Conservation (phyloP, 345 rosid genomes). For the Reutealis trisperma region DNA sequence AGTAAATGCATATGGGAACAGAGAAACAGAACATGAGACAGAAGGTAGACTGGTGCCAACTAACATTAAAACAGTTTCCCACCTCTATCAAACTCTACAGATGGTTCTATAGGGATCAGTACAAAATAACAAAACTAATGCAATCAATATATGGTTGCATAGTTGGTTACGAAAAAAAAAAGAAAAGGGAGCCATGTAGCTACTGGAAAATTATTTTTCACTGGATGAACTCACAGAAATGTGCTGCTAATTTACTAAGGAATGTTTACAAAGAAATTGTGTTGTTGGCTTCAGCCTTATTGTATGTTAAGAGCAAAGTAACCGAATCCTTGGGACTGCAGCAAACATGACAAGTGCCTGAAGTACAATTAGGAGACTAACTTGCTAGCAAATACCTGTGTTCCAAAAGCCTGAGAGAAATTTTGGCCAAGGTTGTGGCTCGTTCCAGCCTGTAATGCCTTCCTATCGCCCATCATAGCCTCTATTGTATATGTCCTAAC, state of each 20-base stretch:
- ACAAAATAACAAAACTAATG: background rate
- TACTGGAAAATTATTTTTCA: background rate
- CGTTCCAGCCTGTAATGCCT: conserved; percentile 93
- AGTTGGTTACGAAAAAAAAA: background rate
- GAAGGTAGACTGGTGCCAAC: background rate
- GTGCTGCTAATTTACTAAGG: background rate
- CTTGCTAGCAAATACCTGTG: conserved; percentile 49
- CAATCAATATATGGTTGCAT: background rate
- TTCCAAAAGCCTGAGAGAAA: conserved; percentile 87
- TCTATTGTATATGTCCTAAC: conserved; percentile 85
- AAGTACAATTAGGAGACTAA: background rate
- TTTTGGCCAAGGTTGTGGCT: conserved; percentile 94
- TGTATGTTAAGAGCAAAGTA: background rate
- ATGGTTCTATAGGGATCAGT: background rate
- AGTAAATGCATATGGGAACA: background rate
- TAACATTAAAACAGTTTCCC: background rate
- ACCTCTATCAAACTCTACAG: background rate
- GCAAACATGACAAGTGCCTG: background rate
- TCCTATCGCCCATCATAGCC: conserved; percentile 99
- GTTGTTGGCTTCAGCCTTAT: background rate
- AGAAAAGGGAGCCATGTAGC: background rate
- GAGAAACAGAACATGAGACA: too few species aligned
- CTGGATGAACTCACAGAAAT: background rate
- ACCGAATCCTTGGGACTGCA: background rate
- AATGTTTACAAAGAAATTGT: background rate